Evolutionary conservation across 2,329 filamentous ascomycete species (phyloP), one percentile per base, ranked within the genome.

Genomic region (Ceratocystis smalleyi): DNA sequence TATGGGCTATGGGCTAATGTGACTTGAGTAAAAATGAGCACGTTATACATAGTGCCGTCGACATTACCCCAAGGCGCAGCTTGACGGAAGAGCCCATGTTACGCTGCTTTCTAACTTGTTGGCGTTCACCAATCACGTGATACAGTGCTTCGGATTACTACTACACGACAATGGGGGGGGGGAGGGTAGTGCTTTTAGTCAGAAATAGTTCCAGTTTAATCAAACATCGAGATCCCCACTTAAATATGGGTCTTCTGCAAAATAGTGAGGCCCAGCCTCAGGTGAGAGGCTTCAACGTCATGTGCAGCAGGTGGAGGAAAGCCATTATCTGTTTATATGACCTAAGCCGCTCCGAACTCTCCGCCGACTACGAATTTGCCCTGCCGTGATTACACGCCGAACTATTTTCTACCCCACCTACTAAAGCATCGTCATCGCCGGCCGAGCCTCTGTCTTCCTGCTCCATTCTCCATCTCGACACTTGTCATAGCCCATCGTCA

Each of bases 401-500:
- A n/a, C 32, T 55, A 30, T 15, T n/a, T 1, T 10, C 24, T 19
- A 22, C 19, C 12, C 24, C 27, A 6, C 10, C 10, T 24, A 27
- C 12, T 22, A 15, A 27, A 15, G 24, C 24, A 54, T 30, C 32
- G 17, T n/a, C 24, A 32, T 55, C 51, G 27, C 51, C 51, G 51
- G 27, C 51, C 22, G 24, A 5, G n/a, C 47, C 47, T 10, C 47
- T 12, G 5, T 8, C n/a, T 12, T 6, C 47, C 22, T 15, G 2
- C 22, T 51, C 27, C 22, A 24, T 15, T 54, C 54, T n/a, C 12
- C 51, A 15, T 17, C 27, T 30, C 17, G 35, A 63, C 43, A 40
- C 35, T 40, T 2, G 43, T 54, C 62, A 32, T 51, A n/a, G 17
- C 22, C 51, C 49, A 54, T 59, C 51, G 67, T 65, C 61, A 73